Evolutionary conservation across 441 rosid genomes (phyloP), one percentile per base, ranked within the genome.

Genomic region (Corymbia citriodora): DNA sequence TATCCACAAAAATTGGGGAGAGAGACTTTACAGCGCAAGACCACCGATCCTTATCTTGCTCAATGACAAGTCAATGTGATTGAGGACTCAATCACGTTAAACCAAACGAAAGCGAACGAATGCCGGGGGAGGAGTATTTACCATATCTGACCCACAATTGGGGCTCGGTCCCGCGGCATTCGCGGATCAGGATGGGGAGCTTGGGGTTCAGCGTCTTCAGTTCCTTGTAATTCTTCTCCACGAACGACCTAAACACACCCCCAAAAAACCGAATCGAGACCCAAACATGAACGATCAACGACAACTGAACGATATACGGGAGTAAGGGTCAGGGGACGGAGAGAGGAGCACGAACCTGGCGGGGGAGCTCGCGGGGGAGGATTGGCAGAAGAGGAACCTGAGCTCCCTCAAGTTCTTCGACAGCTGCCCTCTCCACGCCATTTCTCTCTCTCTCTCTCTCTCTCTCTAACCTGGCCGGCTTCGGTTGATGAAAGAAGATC

Each of bases 71-170:
- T 86, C 12, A 36, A 40, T 40, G 0, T 40, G 23, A 29, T 21
- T 6, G 50, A 74, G 50, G 50, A 40, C 50, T 1, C 50, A 11
- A 70, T 74, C 50, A 45, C 29, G 1, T 74, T 12, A 74, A 36
- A 1, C 59, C 10, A 13, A 87, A 48, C 1, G 17, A 13, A 21
- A 40, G 29, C 45, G 21, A 27, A 83, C 8, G 21, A 31, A 10
- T 55, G 45, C 27, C 70, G 12, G 50, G 54, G 14, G 40, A 52
- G 33, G 59, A 48, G 6, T 10, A 61, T 74, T 49, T 95, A 97
- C 99, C 98, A 87, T 95, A 98, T 98, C 98, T 93, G 53, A 98
- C 99, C 99, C 99, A 98, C 82, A 98, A 90, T 94, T 97, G 97
- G 88, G 99, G 99, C 90, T 95, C 94, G 90, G 95, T 92, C 82